phyloP scores from a whole-genome alignment of 257 asterid genomes.

The Solanum infundibuliforme region DNA sequence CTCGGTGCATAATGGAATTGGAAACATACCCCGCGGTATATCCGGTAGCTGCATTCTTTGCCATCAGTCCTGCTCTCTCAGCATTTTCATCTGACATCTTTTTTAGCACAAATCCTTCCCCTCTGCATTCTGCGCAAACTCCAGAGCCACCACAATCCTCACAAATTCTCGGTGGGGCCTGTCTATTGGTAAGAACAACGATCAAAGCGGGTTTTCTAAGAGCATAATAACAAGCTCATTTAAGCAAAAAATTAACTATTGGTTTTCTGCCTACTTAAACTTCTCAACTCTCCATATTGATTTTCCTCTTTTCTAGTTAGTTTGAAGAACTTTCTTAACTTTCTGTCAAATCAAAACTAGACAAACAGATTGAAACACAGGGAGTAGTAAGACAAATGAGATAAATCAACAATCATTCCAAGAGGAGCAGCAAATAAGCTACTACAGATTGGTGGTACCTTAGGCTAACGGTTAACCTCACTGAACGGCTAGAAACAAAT shows the following conservation, averaged over 20 bases:
- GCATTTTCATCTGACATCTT: slow-evolving; percentile 56
- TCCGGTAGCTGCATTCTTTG: slow-evolving; percentile 70
- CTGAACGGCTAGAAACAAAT: no score
- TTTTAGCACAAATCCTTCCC: slow-evolving; percentile 80
- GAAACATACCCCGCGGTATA: slow-evolving; percentile 72
- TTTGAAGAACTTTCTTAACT: no score
- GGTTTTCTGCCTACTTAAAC: no score
- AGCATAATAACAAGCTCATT: background rate
- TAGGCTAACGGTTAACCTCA: no score
- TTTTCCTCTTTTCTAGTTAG: background rate
- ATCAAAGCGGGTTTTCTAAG: background rate
- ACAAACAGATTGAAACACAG: no score
- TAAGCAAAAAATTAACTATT: no score
- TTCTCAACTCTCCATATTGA: background rate
- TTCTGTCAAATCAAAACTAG: no score
- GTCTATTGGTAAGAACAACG: slow-evolving; percentile 6
- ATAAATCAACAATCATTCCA: background rate
- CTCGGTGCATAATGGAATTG: background rate
- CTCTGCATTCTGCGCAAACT: slow-evolving; percentile 75
- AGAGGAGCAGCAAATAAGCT: background rate
- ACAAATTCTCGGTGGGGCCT: slow-evolving; percentile 43
- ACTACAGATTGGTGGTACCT: background rate
- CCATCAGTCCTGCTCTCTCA: slow-evolving; percentile 58
- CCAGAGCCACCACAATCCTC: slow-evolving; percentile 88
- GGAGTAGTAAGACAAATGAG: no score